These are phyloP conservation scores for Ensete glaucum DNA, from an alignment of 176 grass and related monocot species.

Conservation along the genomic window DNA sequence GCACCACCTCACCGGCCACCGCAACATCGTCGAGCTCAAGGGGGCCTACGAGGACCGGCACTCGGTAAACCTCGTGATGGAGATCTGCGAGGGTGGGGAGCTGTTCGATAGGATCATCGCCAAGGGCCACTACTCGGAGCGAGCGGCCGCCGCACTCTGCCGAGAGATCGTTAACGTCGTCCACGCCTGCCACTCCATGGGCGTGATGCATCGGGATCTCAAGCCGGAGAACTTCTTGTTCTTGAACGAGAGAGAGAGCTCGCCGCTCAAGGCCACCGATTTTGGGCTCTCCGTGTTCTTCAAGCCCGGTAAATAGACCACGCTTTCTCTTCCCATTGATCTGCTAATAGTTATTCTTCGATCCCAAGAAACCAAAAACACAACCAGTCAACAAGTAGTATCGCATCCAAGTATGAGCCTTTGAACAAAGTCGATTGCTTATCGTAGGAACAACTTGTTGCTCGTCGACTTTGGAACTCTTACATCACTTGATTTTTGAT, in stretches of 20 bases:
- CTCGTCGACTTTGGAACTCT: background rate
- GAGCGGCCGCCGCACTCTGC: constrained; percentile 75
- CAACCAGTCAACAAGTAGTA: background rate
- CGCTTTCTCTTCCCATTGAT: background rate
- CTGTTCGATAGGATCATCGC: constrained; percentile 95
- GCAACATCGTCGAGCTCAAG: constrained; percentile 89
- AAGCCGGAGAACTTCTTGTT: constrained; percentile 98
- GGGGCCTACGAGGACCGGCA: constrained; percentile 84
- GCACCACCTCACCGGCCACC: constrained; percentile 96
- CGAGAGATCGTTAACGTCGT: constrained; percentile 88
- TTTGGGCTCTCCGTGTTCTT: constrained; percentile 97
- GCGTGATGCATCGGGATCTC: constrained; percentile 95
- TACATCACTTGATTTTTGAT: background rate
- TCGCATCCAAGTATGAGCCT: background rate
- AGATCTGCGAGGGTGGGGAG: constrained; percentile 97
- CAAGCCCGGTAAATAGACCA: constrained; percentile 44
- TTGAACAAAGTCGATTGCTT: background rate
- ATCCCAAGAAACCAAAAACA: too few species aligned
- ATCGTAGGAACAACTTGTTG: background rate
- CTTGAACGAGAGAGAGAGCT: constrained; percentile 66
- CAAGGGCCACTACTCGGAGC: constrained; percentile 86
- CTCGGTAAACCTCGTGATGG: constrained; percentile 97
- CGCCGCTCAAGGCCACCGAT: constrained; percentile 91
- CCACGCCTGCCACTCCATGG: constrained; percentile 95
- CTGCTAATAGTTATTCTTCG: background rate